phyloP scores from a whole-genome alignment of 352 stramenopile genomes.

The Nothophytophthora sp. region DNA sequence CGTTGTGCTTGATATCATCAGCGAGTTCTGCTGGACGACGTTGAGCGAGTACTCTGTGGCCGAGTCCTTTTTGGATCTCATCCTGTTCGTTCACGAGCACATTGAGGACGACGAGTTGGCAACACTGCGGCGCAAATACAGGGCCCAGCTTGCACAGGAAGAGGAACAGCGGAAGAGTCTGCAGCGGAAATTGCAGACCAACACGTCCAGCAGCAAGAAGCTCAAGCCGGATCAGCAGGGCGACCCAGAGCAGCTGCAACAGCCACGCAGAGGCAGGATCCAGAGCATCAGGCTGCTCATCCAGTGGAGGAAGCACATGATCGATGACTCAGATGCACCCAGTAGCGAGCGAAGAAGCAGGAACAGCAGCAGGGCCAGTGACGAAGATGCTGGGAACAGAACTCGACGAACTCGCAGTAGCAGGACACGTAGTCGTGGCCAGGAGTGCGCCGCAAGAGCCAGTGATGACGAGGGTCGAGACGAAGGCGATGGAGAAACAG shows the following conservation, averaged over 20 bases:
- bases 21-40: conserved; percentile 78
- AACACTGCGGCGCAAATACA: conserved; percentile 52
- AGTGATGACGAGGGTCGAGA: conserved; percentile 26
- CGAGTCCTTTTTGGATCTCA: conserved; percentile 74
- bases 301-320: conserved; percentile 61
- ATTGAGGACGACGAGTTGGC: conserved; percentile 61
- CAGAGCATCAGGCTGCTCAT: conserved; percentile 77
- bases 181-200: conserved; percentile 46
- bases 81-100: conserved; percentile 70
- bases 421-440: conserved; percentile 19
- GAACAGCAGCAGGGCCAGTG: conserved; percentile 20
- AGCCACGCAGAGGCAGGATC: conserved; percentile 39
- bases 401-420: conserved; percentile 13
- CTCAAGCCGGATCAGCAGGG: conserved; percentile 23
- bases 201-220: conserved; percentile 34
- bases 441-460: conserved; percentile 17
- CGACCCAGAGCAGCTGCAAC: conserved; percentile 19
- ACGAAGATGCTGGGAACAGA: conserved; percentile 19
- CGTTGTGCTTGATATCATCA: conserved; percentile 75
- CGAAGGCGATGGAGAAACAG: conserved; percentile 32
- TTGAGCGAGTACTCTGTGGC: conserved; percentile 70
- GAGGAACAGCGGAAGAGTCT: conserved; percentile 57
- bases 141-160: conserved; percentile 59
- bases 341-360: conserved; percentile 17
- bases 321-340: conserved; percentile 7